Conservation (phyloP, 148 eudicot genomes). For the Suaeda aralocaspica region DNA sequence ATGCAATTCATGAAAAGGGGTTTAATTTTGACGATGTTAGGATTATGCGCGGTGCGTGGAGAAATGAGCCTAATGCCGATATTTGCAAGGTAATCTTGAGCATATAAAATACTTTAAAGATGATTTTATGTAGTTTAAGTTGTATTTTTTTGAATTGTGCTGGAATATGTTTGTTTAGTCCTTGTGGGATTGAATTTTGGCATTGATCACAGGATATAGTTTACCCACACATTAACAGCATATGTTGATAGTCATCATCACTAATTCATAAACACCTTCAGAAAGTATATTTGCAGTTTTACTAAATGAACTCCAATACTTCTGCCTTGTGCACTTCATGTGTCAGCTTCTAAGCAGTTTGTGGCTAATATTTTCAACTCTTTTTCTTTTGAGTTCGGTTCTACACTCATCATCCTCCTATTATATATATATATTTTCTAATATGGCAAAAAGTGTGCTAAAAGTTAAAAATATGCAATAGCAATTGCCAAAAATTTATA, state of each 20-base stretch:
- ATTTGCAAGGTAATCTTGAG: slow-evolving; percentile 63
- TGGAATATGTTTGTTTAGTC: not conserved
- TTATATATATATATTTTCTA: no score
- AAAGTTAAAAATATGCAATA: no score
- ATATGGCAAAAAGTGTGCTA: no score
- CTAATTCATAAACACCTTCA: not conserved
- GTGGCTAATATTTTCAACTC: no score
- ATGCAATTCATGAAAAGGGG: slow-evolving; percentile 68
- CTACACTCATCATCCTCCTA: no score
- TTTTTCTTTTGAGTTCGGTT: no score
- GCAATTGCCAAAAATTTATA: no score
- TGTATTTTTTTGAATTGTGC: not conserved
- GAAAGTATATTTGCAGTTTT: not conserved
- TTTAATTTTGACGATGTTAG: slow-evolving; percentile 90
- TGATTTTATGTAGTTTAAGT: not conserved
- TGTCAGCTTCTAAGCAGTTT: no score
- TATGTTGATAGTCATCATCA: not conserved
- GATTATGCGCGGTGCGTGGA: slow-evolving; percentile 97
- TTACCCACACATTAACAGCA: not conserved
- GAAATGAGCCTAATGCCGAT: slow-evolving; percentile 93
- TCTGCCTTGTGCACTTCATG: no score
- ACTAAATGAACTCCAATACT: no score
- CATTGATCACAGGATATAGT: slow-evolving; percentile 7
- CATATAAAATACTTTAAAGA: not conserved
- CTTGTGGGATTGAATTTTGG: not conserved